Conservation (phyloP, 2,329 filamentous ascomycete species). For the Alternaria infectoria region DNA sequence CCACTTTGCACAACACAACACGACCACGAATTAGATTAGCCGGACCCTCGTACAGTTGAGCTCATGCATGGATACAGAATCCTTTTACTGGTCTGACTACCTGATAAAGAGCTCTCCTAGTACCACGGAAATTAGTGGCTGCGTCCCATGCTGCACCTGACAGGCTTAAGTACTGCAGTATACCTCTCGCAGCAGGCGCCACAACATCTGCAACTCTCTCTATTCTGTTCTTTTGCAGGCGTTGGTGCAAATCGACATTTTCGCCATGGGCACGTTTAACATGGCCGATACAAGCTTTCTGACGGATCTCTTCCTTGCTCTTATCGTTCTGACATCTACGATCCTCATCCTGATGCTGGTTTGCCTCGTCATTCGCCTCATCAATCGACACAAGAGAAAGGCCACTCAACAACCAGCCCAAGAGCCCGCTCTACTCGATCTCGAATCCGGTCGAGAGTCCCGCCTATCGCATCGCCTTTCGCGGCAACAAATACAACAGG, state of each 20-base stretch:
- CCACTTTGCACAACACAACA: conserved; percentile 2
- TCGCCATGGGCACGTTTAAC: neutral
- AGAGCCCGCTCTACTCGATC: conserved; percentile 1
- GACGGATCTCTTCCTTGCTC: conserved; percentile 17
- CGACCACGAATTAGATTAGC: neutral
- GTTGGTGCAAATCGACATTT: neutral
- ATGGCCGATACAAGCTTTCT: conserved; percentile 3
- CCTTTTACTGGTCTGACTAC: neutral
- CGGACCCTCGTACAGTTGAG: conserved; percentile 1
- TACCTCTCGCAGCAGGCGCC: conserved; percentile 9
- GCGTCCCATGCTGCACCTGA: neutral
- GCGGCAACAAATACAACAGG: conserved; percentile 6
- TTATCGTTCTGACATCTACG: conserved; percentile 19
- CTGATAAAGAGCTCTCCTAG: neutral
- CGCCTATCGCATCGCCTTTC: conserved; percentile 10
- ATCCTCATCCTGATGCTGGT: conserved; percentile 22
- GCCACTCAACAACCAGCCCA: neutral
- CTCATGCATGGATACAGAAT: neutral
- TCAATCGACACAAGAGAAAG: conserved; percentile 5
- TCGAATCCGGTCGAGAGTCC: conserved; percentile 1
- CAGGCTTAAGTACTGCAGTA: conserved; percentile 14
- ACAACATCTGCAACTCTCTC: neutral
- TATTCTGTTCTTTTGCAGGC: neutral
- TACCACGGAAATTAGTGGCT: neutral
- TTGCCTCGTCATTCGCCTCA: conserved; percentile 18